Evolutionary conservation across 2,329 filamentous ascomycete genomes (phyloP).

Genomic region (Microsporum canis): DNA sequence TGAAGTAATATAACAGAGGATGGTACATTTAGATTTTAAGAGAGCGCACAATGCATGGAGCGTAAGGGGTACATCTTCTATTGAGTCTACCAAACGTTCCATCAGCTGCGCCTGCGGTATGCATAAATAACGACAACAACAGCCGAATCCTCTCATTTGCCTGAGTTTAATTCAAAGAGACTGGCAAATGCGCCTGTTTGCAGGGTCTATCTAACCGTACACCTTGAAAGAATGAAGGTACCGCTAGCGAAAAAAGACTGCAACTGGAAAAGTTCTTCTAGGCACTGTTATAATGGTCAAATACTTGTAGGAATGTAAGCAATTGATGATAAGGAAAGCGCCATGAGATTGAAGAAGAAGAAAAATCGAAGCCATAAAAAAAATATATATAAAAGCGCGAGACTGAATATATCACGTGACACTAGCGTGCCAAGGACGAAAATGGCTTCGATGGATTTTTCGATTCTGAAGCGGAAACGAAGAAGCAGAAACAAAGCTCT

Average conservation of each 20-base stretch:
- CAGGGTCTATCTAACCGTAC: constrained; percentile 96
- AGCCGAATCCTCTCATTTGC: background rate
- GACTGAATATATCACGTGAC: background rate
- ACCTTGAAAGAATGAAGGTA: constrained; percentile 67
- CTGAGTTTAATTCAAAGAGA: background rate
- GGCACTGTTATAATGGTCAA: constrained; percentile 86
- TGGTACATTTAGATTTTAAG: background rate
- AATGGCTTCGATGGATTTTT: constrained; percentile 6
- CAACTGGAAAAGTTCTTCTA: constrained; percentile 50
- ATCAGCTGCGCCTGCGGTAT: background rate
- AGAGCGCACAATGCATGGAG: background rate
- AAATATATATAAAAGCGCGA: constrained; percentile 15
- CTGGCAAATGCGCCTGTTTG: constrained; percentile 46
- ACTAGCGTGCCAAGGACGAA: constrained; percentile 18
- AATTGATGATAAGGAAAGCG: constrained; percentile 95
- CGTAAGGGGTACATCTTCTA: background rate
- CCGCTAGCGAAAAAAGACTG: constrained; percentile 99
- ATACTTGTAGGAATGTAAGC: constrained; percentile 57
- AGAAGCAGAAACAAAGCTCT: constrained; percentile 2
- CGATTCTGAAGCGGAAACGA: background rate
- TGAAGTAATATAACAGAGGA: background rate
- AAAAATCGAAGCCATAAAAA: constrained; percentile 23
- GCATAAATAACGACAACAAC: background rate
- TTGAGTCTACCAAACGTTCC: background rate
- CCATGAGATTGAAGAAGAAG: constrained; percentile 41